Evolutionary conservation across 2,329 filamentous ascomycete genomes (phyloP), one percentile per base, ranked within the genome.

Genomic region (Lachnellula occidentalis): DNA sequence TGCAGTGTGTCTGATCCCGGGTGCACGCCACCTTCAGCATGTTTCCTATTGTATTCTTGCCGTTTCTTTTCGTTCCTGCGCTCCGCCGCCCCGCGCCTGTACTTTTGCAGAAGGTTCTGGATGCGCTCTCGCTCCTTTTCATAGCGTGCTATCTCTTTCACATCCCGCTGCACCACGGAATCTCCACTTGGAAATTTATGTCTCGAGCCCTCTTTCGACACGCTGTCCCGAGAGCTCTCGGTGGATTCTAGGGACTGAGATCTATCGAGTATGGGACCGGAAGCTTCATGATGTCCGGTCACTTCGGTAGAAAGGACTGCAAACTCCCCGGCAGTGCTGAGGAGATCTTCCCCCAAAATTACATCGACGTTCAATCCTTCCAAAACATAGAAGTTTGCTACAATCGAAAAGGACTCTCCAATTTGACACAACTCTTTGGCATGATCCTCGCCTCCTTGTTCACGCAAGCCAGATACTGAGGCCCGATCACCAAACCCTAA

Each of bases 331-430:
- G 34, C 51, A 31, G 45, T 48, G 19, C 34, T 22, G 27, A 53
- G 45, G 41, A 53, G 22, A 36, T 53, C 43, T 34, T 53, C 45
- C 8, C 51, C 51, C 17, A 53, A 24, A 6, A 53, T 48, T 4
- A 53, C 34, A 21, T 53, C 51, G 22, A 48, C 45, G 8, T 43
- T 43, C 34, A 53, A 31, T 12, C 34, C 42, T 12, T 48, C 36
- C 22, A 53, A 11, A 41, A 48, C 19, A 34, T 48, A 36, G 36
- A 53, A 53, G 4, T 48, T 36, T 4, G 51, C 42, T 14, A 48
- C 21, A 17, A 48, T 53, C 3, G 45, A 53, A 14, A 37, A 15
- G 2, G 11, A 11, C 27, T 12, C 42, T 27, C 24, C 24, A 27
- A 27, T 27, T 7, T 27, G 24, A 27, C 8, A 5, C 24, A 27